phyloP scores from a whole-genome alignment of 1,284 basidiomycete genomes.

The Trichosporon inkin region DNA sequence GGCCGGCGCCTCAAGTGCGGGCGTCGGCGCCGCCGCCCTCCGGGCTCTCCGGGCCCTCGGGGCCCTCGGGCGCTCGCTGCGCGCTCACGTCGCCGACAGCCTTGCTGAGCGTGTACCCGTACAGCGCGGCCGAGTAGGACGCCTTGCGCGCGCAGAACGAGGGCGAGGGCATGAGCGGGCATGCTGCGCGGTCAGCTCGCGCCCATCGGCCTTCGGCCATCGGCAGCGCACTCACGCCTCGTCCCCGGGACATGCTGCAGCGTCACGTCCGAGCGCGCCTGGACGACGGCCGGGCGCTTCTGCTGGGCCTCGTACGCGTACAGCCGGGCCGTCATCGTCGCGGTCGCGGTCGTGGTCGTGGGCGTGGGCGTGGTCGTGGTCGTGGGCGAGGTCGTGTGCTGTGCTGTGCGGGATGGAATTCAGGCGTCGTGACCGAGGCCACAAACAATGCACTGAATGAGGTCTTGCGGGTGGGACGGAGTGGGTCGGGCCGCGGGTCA shows the following conservation, averaged over 20 bases:
- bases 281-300: background rate
- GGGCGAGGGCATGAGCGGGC: background rate
- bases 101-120: background rate
- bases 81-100: background rate
- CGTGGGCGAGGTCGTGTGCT: background rate
- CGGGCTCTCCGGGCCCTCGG: no score
- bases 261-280: background rate
- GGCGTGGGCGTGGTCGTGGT: background rate
- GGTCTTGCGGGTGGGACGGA: no score
- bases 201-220: no score
- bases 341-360: background rate
- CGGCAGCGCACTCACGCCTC: conserved; percentile 1
- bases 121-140: conserved; percentile 1
- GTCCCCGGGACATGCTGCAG: background rate
- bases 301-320: background rate
- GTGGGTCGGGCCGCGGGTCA: no score
- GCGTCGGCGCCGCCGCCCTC: no score
- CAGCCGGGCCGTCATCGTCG: background rate
- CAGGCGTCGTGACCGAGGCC: no score
- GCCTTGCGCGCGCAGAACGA: conserved; percentile 1
- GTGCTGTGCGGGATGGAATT: no score
- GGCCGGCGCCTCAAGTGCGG: no score
- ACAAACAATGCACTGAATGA: no score
- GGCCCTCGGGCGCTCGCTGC: no score
- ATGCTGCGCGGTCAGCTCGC: no score